phyloP scores from a whole-genome alignment of 2,329 filamentous ascomycete genomes.

The Neonectria sp. region DNA sequence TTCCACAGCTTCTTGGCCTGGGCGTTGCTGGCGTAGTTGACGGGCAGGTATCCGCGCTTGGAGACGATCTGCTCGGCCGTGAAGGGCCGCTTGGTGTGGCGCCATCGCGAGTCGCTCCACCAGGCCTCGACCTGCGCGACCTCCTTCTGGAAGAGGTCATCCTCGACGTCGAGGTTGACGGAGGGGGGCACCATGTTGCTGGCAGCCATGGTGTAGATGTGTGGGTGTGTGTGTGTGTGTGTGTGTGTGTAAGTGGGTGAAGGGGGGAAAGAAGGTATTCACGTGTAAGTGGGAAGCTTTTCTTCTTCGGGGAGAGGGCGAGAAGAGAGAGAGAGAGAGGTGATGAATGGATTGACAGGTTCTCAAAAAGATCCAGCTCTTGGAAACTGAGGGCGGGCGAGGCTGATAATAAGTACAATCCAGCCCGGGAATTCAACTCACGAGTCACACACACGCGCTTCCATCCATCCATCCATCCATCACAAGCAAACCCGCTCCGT shows the following conservation, averaged over 20 bases:
- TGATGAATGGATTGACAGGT: not conserved
- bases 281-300: constrained; percentile 28
- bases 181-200: constrained; percentile 74
- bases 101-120: constrained; percentile 95
- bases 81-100: constrained; percentile 91
- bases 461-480: constrained; percentile 25
- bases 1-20: constrained; percentile 96
- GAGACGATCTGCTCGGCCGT: constrained; percentile 97
- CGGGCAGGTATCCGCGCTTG: constrained; percentile 91
- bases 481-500: constrained; percentile 2
- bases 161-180: constrained; percentile 70
- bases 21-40: constrained; percentile 91
- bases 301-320: not conserved
- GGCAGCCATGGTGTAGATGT: constrained; percentile 65
- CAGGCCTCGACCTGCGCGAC: constrained; percentile 92
- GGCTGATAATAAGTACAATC: constrained; percentile 45
- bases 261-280: constrained; percentile 4
- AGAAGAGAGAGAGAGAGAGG: not conserved
- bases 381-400: constrained; percentile 27
- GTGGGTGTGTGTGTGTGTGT: constrained; percentile 21
- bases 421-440: constrained; percentile 37
- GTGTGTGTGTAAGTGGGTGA: not conserved
- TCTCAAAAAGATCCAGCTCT: not conserved
- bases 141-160: constrained; percentile 82
- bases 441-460: not conserved